Evolutionary conservation across 768 basidiomycete species (phyloP).

Genomic region (Vararia minispora): DNA sequence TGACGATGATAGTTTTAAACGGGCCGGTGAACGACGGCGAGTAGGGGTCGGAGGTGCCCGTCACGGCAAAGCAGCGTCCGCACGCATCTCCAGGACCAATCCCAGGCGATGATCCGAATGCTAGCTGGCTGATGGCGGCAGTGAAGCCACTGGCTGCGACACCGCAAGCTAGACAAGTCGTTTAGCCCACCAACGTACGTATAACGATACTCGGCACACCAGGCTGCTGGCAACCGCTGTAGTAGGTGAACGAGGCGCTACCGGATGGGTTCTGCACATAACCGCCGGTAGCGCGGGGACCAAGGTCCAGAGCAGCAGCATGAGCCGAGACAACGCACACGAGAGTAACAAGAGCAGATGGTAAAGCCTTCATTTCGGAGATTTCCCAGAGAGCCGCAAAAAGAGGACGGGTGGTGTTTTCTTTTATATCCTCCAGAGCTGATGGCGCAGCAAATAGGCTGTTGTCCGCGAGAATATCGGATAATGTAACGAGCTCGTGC

Average conservation of each 20-base stretch:
- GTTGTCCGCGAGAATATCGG: too few relatives aligned
- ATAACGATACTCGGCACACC: too few relatives aligned
- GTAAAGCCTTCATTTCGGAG: too few relatives aligned
- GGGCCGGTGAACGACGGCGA: conserved; percentile 38
- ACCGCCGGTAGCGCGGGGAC: conserved; percentile 32
- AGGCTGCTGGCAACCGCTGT: conserved; percentile 37
- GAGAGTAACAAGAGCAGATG: too few relatives aligned
- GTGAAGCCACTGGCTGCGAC: conserved; percentile 36
- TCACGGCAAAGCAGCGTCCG: conserved; percentile 48
- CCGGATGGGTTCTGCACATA: conserved; percentile 45
- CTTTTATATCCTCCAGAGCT: too few relatives aligned
- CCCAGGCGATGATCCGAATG: conserved; percentile 41
- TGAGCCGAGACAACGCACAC: too few relatives aligned
- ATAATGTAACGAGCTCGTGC: too few relatives aligned
- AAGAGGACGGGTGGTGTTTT: too few relatives aligned
- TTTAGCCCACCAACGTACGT: too few relatives aligned
- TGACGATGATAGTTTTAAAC: conserved; percentile 44
- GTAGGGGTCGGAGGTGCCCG: conserved; percentile 39
- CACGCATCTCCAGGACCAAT: conserved; percentile 47
- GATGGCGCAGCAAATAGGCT: too few relatives aligned
- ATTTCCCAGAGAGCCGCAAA: too few relatives aligned
- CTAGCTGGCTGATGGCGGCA: conserved; percentile 46
- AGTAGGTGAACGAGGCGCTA: conserved; percentile 44
- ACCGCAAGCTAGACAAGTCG: conserved; percentile 34
- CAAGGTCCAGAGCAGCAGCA: too few relatives aligned